Conservation (phyloP, 768 basidiomycete species). For the Imleria badia region DNA sequence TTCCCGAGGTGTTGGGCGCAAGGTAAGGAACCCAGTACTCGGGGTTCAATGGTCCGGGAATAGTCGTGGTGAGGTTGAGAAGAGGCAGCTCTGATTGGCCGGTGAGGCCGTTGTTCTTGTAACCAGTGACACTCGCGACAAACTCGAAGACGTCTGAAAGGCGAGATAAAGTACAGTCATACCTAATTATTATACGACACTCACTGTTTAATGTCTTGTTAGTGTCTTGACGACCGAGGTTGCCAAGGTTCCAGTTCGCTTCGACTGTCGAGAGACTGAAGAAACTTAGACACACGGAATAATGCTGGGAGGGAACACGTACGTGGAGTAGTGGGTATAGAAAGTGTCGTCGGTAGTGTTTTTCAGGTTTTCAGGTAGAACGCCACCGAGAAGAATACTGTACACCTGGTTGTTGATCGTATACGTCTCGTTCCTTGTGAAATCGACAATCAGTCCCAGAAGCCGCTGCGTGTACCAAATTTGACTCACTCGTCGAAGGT, state of each 20-base stretch:
- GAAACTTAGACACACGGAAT: not conserved
- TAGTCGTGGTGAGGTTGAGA: conserved; percentile 38
- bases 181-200: not conserved
- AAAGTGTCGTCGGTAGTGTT: too few relatives aligned
- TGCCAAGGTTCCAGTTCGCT: conserved; percentile 58
- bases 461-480: not conserved
- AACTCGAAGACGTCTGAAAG: conserved; percentile 49
- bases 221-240: conserved; percentile 55
- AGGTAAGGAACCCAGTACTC: conserved; percentile 39
- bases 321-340: too few relatives aligned
- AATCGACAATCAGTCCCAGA: not conserved
- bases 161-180: not conserved
- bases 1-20: conserved; percentile 36
- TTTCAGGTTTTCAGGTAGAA: not conserved
- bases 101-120: conserved; percentile 40
- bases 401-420: conserved; percentile 40
- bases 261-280: conserved; percentile 48
- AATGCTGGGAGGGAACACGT: too few relatives aligned
- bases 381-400: conserved; percentile 42
- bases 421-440: conserved; percentile 26
- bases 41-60: conserved; percentile 43
- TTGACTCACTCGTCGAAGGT: conserved; percentile 59
- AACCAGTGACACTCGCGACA: conserved; percentile 46
- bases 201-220: conserved; percentile 36
- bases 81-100: conserved; percentile 29